Evolutionary conservation across 768 basidiomycete species (phyloP), one percentile per base, ranked within the genome.

Genomic region (Boletellus emodensis): DNA sequence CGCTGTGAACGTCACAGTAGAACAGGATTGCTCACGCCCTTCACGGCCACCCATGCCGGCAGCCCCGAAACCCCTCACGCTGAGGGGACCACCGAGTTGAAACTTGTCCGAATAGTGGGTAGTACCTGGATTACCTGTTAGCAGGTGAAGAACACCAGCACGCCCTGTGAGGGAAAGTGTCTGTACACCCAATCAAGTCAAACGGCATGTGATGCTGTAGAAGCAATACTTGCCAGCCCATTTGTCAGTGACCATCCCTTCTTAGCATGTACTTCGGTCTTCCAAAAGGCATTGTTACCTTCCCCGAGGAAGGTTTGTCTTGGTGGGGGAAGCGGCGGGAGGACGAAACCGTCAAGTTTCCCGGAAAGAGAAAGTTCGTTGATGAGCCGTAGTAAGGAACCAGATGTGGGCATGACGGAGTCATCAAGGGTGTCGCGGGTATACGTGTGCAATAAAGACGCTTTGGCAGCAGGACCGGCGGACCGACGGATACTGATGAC

Each of bases 61-160:
- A 6, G 76, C 73, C 39, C 77, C 77, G 70, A 95, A 94, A 44
- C 82, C 80, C 6, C 96, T 75, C 0, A 98, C 76, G 46, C 83
- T 90, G 7, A 85, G 80, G 0, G 96, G 94, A 0, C 96, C 96
- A 22, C 96, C 96, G 0, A 97, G 77, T 56, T 95, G 94, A 66
- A 93, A 93, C 6, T 93, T 82, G 69, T 99, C 96, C 1, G 83
- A 77, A 59, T 90, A 87, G 20, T 83, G 76, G 11, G 56, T 9
- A 5, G 53, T 56, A 7, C 46, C 48, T 10, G 79, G 75, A 12
- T 73, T 67, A 11, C 73, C 69, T 11, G 72, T 70, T 7, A 95
- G 65, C 41, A 84, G 80, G 62, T 81, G 81, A 11, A 98, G 70
- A 22, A 90, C 51, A 2, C 94, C 94, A 0, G 82, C 72, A 9